Conservation (phyloP, 441 rosid genomes). For the Isatis lusitanica region DNA sequence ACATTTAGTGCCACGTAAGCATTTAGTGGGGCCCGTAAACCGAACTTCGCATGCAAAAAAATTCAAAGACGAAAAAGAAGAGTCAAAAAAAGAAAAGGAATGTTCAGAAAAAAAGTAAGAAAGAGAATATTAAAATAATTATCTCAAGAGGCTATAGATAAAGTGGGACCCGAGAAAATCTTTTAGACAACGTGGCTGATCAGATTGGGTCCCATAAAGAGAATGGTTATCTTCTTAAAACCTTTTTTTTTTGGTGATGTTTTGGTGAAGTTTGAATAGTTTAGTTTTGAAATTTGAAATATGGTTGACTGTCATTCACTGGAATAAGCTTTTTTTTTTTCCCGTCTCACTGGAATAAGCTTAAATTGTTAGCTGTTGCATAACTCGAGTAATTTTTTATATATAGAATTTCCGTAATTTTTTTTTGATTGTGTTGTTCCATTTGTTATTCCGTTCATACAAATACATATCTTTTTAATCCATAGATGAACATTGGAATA, state of each 20-base stretch:
- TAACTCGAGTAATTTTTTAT: no score
- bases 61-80: neutral
- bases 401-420: neutral
- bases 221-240: neutral
- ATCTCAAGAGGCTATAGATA: slow-evolving; percentile 38
- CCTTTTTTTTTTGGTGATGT: no score
- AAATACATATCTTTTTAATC: no score
- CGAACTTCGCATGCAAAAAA: no score
- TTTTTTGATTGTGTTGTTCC: neutral
- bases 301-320: neutral
- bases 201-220: slow-evolving; percentile 30
- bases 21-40: neutral
- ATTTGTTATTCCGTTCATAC: neutral
- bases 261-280: no score
- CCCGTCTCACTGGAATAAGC: neutral
- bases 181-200: slow-evolving; percentile 32
- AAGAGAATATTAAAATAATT: neutral
- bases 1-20: neutral
- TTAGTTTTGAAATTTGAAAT: no score
- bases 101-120: slow-evolving; percentile 14
- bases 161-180: slow-evolving; percentile 42
- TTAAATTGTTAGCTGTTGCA: neutral
- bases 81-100: slow-evolving; percentile 16
- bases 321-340: no score
- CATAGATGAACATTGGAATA: neutral